Conservation (phyloP, 2,329 filamentous ascomycete genomes). For the Arthrinium puccinioides region DNA sequence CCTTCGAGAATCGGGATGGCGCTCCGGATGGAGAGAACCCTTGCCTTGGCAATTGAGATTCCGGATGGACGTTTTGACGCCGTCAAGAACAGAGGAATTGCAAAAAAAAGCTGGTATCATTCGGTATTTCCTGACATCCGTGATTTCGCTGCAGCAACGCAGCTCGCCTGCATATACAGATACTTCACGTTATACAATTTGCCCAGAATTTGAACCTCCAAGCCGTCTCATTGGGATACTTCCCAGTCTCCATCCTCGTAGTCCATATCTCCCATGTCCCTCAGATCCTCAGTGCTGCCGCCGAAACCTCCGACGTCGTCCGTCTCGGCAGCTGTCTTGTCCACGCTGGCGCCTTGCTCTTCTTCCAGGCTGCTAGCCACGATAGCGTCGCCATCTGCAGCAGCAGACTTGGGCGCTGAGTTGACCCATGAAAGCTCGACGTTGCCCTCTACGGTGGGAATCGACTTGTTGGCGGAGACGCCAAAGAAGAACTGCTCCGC, state of each 20-base stretch:
- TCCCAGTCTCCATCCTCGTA: constrained; percentile 22
- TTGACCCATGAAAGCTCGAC: constrained; percentile 60
- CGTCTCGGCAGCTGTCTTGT: constrained; percentile 10
- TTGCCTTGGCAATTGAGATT: too few relatives aligned
- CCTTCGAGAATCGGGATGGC: too few relatives aligned
- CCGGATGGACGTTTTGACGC: too few relatives aligned
- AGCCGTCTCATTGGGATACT: constrained; percentile 12
- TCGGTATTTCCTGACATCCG: too few relatives aligned
- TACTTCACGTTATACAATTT: too few relatives aligned
- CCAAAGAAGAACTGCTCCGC: constrained; percentile 63
- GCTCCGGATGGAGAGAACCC: too few relatives aligned
- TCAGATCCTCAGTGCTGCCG: constrained; percentile 6
- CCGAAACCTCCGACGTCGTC: constrained; percentile 9
- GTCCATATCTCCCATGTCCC: constrained; percentile 25
- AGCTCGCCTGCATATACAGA: too few relatives aligned
- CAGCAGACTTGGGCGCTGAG: constrained; percentile 15
- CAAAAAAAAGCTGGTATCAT: too few relatives aligned
- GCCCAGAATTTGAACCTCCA: too few relatives aligned
- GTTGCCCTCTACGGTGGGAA: constrained; percentile 55
- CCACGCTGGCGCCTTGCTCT: constrained; percentile 11
- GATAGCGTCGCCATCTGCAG: constrained; percentile 11
- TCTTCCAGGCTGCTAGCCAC: constrained; percentile 14
- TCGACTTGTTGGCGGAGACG: constrained; percentile 37
- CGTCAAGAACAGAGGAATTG: too few relatives aligned
- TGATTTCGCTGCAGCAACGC: too few relatives aligned